Conservation (phyloP, 495 filamentous ascomycete species). For the Evernia prunastri region DNA sequence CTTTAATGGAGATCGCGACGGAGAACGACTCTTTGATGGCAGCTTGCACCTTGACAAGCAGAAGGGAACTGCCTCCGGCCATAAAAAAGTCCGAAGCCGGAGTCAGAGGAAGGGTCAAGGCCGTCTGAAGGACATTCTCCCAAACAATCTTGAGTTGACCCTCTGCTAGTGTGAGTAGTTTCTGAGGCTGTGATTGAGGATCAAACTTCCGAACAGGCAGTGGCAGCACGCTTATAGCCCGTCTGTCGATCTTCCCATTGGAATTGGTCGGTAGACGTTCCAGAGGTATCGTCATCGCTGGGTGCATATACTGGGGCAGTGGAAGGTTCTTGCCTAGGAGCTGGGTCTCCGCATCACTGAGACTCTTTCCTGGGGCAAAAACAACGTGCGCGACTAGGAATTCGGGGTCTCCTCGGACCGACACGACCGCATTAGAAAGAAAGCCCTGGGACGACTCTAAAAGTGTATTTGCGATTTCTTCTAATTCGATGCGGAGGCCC, state of each 20-base stretch:
- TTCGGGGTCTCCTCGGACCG: constrained; percentile 21
- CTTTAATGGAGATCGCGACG: constrained; percentile 2
- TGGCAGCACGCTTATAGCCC: constrained; percentile 24
- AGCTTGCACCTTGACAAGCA: constrained; percentile 31
- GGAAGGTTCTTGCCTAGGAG: constrained; percentile 26
- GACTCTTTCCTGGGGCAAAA: background rate
- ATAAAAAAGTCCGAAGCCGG: constrained; percentile 35
- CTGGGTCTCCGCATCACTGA: constrained; percentile 16
- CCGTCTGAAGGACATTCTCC: no score
- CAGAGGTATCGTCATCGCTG: constrained; percentile 34
- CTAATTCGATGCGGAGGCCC: constrained; percentile 47
- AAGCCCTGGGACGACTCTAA: constrained; percentile 23
- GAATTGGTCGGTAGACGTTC: constrained; percentile 36
- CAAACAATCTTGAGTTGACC: constrained; percentile 28
- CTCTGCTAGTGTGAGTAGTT: background rate
- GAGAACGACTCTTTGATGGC: constrained; percentile 5
- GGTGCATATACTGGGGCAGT: constrained; percentile 44
- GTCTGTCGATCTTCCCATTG: constrained; percentile 40
- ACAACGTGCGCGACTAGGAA: constrained; percentile 36
- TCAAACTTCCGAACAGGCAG: constrained; percentile 19
- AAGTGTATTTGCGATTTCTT: constrained; percentile 40
- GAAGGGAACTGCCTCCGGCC: constrained; percentile 37
- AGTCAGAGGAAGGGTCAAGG: constrained; percentile 13
- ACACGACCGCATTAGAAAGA: constrained; percentile 30
- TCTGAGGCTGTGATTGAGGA: no score